Evolutionary conservation across 176 grass and related monocot genomes (phyloP).

Genomic region (Hordeum marinum): DNA sequence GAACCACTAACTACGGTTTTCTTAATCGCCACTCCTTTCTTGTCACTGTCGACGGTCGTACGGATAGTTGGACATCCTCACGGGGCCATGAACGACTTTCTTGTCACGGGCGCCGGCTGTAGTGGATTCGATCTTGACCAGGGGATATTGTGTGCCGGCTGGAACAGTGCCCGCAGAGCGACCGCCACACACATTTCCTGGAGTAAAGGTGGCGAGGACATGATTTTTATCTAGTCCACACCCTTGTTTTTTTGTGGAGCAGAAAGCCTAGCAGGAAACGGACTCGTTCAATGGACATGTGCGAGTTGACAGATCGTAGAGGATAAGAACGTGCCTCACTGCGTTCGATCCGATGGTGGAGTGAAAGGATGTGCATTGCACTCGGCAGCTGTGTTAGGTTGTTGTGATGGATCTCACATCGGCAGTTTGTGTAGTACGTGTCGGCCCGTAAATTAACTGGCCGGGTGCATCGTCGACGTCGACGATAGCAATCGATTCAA

Average conservation of each 20-base stretch:
- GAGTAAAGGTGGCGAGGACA: no score
- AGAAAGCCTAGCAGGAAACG: no score
- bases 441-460: background rate
- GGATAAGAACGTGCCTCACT: background rate
- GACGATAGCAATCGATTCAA: background rate
- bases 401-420: no score
- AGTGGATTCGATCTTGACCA: background rate
- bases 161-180: no score
- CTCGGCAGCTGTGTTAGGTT: no score
- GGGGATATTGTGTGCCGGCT: background rate
- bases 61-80: background rate
- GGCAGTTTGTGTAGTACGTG: no score
- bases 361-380: no score
- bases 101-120: background rate
- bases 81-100: background rate
- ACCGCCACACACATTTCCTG: background rate
- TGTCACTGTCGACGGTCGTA: background rate
- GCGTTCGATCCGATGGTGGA: no score
- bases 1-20: background rate
- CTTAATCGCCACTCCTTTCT: background rate
- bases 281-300: background rate
- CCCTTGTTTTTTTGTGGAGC: no score
- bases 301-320: background rate
- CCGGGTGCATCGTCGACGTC: background rate
- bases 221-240: no score